phyloP scores from a whole-genome alignment of 1,284 basidiomycete species.

The Schizophyllum amplum region DNA sequence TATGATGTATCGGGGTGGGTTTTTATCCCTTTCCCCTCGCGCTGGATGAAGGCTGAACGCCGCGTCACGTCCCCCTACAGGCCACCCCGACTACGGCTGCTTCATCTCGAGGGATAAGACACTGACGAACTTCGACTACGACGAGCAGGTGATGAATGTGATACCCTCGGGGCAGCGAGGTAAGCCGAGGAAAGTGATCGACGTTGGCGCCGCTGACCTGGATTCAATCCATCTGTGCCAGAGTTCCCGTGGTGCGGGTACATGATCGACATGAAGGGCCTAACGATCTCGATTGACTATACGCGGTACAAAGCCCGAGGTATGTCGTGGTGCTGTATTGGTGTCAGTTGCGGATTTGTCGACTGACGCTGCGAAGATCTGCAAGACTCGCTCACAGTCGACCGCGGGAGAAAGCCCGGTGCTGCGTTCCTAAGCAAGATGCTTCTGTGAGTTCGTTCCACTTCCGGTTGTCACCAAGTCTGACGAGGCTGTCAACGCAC shows the following conservation, averaged over 20 bases:
- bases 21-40: neutral
- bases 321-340: constrained; percentile 17
- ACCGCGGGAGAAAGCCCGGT: constrained; percentile 50
- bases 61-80: too few relatives aligned
- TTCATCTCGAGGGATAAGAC: constrained; percentile 87
- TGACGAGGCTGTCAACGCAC: neutral
- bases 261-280: constrained; percentile 62
- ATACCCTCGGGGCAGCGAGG: constrained; percentile 40
- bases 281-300: constrained; percentile 76
- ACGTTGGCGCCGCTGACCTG: constrained; percentile 2
- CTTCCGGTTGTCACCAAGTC: neutral
- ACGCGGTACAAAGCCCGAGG: constrained; percentile 53
- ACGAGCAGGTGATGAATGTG: constrained; percentile 44
- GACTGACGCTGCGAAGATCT: constrained; percentile 32
- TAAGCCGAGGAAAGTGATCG: constrained; percentile 33
- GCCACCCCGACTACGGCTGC: constrained; percentile 91
- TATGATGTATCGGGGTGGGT: constrained; percentile 69
- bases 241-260: constrained; percentile 91
- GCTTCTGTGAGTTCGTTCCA: constrained; percentile 42
- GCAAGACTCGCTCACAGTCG: constrained; percentile 57
- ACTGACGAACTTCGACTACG: constrained; percentile 76
- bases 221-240: constrained; percentile 20
- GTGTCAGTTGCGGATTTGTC: neutral
- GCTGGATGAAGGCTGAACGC: neutral
- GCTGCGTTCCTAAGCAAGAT: constrained; percentile 57